Base-by-base conservation (phyloP, 2,329 filamentous ascomycete species). In the Sporothrix pallida region DNA sequence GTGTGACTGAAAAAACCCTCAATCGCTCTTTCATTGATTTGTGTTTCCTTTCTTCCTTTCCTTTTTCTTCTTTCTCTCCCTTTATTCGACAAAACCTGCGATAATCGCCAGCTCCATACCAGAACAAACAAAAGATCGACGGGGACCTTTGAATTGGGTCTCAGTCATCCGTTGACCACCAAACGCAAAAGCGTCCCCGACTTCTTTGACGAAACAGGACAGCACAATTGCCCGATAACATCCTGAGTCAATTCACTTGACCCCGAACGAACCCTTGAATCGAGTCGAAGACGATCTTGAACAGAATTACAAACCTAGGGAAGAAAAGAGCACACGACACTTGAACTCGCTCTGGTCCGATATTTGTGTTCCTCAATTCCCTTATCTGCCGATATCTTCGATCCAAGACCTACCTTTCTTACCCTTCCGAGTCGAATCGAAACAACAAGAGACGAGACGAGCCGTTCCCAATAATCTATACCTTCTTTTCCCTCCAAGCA, bases 1-100 rank as follows among this genome's bases (percentile, higher is more conserved):
- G 42, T 48, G 62, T 17, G 42, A 58, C 68, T 15, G 52, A 56
- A 70, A 70, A 70, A 70, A 46, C 37, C 50, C 52, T 46, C 68
- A 70, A 37, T n/a, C 68, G 17, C 9, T 12, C 31, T 56, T 44
- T 42, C 17, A 46, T 44, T 42, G 17, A 46, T 44, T 56, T 56
- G 17, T 70, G 3, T 58, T 31, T 5, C 42, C 13, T 60, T 46
- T 8, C 31, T 15, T 42, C 31, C 26, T 20, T 48, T 44, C 0
- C 2, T 26, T 23, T 26, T 23, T 17, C 65, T 37, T 9, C 20
- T n/a, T 26, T 31, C 23, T 13, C 48, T 44, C 31, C 17, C 9
- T 46, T 44, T 31, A 70, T 20, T 13, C n/a, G 31, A 48, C 42
- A 20, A 37, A 67, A 48, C 42, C 60, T 15, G 8, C 37, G n/a